Conservation (phyloP, 352 stramenopile species). For the Globisporangium apiculatum region DNA sequence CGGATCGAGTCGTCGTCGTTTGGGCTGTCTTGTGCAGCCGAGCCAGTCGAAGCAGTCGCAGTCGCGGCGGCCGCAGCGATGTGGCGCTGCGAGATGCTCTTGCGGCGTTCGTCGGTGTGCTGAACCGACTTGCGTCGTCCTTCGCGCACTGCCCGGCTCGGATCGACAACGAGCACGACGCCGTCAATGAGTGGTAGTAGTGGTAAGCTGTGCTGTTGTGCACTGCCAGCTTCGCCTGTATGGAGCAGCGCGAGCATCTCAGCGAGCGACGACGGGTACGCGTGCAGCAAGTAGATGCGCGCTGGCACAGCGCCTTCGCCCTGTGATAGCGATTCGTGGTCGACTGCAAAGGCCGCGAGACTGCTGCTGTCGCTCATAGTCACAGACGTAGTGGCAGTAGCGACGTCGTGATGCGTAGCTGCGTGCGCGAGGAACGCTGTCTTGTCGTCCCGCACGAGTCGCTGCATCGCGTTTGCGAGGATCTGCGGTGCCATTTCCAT, state of each 20-base stretch:
- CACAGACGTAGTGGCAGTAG: background rate
- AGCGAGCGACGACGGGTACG: slow-evolving; percentile 44
- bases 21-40: background rate
- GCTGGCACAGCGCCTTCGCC: slow-evolving; percentile 5
- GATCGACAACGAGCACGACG: slow-evolving; percentile 36
- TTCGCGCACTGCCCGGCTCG: slow-evolving; percentile 16
- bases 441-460: slow-evolving; percentile 36
- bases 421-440: slow-evolving; percentile 19
- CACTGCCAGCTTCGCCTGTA: slow-evolving; percentile 24
- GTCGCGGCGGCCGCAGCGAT: background rate
- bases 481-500: slow-evolving; percentile 17
- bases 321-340: background rate
- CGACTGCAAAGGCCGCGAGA: background rate
- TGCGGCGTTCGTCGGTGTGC: slow-evolving; percentile 12
- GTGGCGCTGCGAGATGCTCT: slow-evolving; percentile 21
- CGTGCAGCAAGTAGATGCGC: slow-evolving; percentile 49
- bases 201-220: slow-evolving; percentile 13
- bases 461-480: slow-evolving; percentile 47
- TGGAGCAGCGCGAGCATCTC: slow-evolving; percentile 43
- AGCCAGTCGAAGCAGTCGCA: too few relatives aligned
- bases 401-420: background rate
- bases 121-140: slow-evolving; percentile 16
- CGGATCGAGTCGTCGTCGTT: background rate
- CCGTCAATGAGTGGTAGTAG: slow-evolving; percentile 57
- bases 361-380: background rate